Evolutionary conservation across 495 filamentous ascomycete species (phyloP), one percentile per base, ranked within the genome.

Genomic region (Annulohypoxylon nitens): DNA sequence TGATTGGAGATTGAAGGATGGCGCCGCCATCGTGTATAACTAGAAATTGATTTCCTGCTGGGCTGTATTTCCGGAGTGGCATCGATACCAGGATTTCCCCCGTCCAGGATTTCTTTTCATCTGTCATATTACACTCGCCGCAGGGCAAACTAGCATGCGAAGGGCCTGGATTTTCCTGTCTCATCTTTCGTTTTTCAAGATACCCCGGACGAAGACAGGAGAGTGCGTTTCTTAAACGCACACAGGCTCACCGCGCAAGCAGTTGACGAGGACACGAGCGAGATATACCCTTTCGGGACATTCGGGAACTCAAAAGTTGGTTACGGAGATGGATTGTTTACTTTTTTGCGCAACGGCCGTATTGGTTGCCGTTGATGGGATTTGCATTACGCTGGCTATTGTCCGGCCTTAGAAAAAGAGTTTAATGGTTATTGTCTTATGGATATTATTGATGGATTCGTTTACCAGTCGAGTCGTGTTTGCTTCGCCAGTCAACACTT

Each of bases 51-150:
- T 71, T 69, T 71, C 66, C 61, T 67, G 65, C 64, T 73, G 71
- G 77, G 67, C 75, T 55, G 54, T 66, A 77, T 77, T 73, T 69
- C 69, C 66, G 69, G 75, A 73, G 73, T 76, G 65, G 48, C 70
- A 70, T 69, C 47, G 64, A 72, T 74, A 71, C 69, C 70, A 62
- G 77, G 77, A 78, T 64, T 61, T 75, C 75, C 67, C 66, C 69
- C 69, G 12, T 75, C 45, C 58, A 68, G 72, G 64, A 72, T 75
- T 70, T 71, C 58, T 67, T 76, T 76, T 73, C 59, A 71, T 75
- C 70, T 78, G 77, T 78, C 75, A 73, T 78, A 78, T 78, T 78
- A 78, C 72, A 77, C 66, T 45, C 26, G 77, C 77, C 77, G 70
- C 77, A 77, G 72, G 77, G 77, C 77, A 77, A 67, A 50, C 67